Conservation (phyloP, 2,329 filamentous ascomycete species). For the Fusarium oligoseptatum region DNA sequence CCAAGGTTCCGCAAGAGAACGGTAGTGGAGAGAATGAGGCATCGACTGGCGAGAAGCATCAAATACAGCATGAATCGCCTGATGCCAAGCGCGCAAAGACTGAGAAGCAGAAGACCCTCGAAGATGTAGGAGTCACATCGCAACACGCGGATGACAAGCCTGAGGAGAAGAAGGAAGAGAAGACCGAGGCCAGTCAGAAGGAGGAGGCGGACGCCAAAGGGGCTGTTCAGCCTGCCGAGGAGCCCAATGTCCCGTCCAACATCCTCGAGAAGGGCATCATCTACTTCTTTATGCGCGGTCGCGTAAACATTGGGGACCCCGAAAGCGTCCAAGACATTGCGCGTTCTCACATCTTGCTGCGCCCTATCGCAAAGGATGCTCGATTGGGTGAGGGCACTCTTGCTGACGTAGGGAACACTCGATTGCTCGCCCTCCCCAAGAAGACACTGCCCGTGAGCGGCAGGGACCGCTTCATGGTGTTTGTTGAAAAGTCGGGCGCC, state of each 20-base stretch:
- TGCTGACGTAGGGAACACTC: conserved; percentile 69
- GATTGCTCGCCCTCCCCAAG: conserved; percentile 85
- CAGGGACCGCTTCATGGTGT: conserved; percentile 80
- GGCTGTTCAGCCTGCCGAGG: conserved; percentile 39
- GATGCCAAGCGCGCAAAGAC: conserved; percentile 47
- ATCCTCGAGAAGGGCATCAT: conserved; percentile 90
- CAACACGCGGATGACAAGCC: not conserved
- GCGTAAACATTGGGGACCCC: conserved; percentile 80
- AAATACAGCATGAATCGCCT: conserved; percentile 44
- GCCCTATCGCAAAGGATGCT: conserved; percentile 78
- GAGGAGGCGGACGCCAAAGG: conserved; percentile 23
- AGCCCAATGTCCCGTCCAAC: conserved; percentile 56
- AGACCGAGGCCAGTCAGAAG: conserved; percentile 8
- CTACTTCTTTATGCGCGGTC: conserved; percentile 89
- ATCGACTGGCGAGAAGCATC: conserved; percentile 47
- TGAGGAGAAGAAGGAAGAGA: conserved; percentile 8
- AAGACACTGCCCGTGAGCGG: conserved; percentile 81
- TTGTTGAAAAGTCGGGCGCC: conserved; percentile 81
- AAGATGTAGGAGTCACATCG: conserved; percentile 30
- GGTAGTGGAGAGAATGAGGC: conserved; percentile 22
- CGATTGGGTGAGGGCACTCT: conserved; percentile 65
- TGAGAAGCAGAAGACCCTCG: conserved; percentile 40
- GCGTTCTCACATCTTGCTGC: conserved; percentile 83
- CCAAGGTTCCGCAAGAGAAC: conserved; percentile 13
- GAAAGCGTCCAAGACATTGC: conserved; percentile 78